Conservation (phyloP, 2,329 filamentous ascomycete genomes). For the Ophiocordyceps camponoti-rufipedis region DNA sequence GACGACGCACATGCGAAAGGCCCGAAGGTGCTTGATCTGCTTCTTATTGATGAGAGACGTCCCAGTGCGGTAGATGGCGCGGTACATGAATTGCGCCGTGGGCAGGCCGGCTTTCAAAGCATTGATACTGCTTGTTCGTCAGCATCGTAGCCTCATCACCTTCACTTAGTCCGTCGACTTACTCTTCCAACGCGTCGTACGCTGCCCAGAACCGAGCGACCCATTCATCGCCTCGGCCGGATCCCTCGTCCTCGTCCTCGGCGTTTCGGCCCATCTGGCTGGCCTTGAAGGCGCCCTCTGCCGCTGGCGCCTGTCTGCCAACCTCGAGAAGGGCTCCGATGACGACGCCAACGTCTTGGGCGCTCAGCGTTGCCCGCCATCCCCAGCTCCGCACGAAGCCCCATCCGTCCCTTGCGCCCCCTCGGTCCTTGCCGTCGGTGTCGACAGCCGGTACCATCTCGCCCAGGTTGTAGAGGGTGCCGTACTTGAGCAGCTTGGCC, state of each 20-base stretch:
- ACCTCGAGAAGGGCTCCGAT: conserved; percentile 87
- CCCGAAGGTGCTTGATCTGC: conserved; percentile 78
- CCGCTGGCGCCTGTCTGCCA: conserved; percentile 36
- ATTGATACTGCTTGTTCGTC: conserved; percentile 38
- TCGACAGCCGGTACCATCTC: conserved; percentile 73
- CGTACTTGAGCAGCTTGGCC: conserved; percentile 75
- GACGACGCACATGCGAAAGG: conserved; percentile 89
- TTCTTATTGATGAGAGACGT: conserved; percentile 83
- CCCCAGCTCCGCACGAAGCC: conserved; percentile 96
- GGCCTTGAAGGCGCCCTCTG: conserved; percentile 11
- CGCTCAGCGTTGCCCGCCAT: conserved; percentile 85
- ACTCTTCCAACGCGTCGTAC: conserved; percentile 55
- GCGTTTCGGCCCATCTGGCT: conserved; percentile 21
- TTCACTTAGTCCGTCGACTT: conserved; percentile 11
- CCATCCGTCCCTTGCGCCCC: conserved; percentile 75
- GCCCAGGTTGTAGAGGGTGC: conserved; percentile 81
- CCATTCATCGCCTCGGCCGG: conserved; percentile 42
- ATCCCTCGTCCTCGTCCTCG: conserved; percentile 28
- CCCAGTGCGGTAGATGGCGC: conserved; percentile 83
- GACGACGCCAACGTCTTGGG: conserved; percentile 85
- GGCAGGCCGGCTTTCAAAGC: conserved; percentile 59
- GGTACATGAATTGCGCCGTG: conserved; percentile 74
- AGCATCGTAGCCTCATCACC: not conserved
- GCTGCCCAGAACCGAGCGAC: conserved; percentile 52
- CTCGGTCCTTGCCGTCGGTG: conserved; percentile 49